A percentile compares a stretch with the other conserved stretches of the same genome.
Evolutionary conservation across 768 basidiomycete genomes (phyloP).

Genomic region (Kwoniella bestiolae): DNA sequence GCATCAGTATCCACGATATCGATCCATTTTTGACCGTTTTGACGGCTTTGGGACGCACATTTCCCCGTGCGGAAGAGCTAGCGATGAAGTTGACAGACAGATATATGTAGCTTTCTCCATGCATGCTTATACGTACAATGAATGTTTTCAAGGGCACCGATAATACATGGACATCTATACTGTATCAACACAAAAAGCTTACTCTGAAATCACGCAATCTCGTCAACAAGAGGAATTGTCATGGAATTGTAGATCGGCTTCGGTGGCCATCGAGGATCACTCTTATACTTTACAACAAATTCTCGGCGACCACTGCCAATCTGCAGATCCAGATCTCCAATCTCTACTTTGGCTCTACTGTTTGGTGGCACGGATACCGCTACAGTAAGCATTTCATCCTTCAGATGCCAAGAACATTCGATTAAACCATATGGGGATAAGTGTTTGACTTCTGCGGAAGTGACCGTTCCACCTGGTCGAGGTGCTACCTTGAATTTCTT

Average conservation of each 20-base stretch:
- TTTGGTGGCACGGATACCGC: constrained; percentile 39
- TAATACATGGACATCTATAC: no score
- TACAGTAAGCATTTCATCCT: constrained; percentile 27
- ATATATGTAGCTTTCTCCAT: neutral
- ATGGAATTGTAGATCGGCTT: constrained; percentile 7
- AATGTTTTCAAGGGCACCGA: no score
- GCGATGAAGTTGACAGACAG: neutral
- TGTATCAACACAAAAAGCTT: no score
- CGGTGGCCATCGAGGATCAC: neutral
- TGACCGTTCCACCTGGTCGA: constrained; percentile 44
- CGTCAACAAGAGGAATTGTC: constrained; percentile 7
- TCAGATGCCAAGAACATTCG: constrained; percentile 26
- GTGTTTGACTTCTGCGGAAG: constrained; percentile 21
- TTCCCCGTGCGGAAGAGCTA: neutral
- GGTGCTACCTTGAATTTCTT: constrained; percentile 33
- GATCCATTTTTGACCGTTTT: neutral
- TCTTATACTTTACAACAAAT: neutral
- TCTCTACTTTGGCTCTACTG: constrained; percentile 25
- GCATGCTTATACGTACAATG: no score
- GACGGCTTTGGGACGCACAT: neutral
- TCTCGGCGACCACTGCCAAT: constrained; percentile 32
- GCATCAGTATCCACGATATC: neutral
- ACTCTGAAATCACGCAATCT: constrained; percentile 4
- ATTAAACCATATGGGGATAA: constrained; percentile 30
- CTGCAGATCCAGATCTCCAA: constrained; percentile 32